These are phyloP conservation scores for Tuber umbilicatum DNA, from an alignment of 495 filamentous ascomycete species.

Conservation along the genomic window DNA sequence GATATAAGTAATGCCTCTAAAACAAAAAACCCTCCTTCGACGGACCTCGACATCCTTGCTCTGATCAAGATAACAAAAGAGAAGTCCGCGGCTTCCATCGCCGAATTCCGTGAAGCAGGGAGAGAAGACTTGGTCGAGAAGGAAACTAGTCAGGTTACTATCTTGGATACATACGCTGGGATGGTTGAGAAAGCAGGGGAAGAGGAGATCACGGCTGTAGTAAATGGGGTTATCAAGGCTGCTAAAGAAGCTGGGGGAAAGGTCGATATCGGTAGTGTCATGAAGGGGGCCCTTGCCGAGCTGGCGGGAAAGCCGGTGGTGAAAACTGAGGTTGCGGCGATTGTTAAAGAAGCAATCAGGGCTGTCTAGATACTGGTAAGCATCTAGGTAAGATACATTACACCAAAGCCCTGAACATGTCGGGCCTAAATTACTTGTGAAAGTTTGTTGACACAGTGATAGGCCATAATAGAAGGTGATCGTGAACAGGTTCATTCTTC, in stretches of 20 bases:
- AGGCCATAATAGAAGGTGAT: not conserved
- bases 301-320: conserved; percentile 33
- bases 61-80: conserved; percentile 49
- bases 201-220: conserved; percentile 44
- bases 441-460: not conserved
- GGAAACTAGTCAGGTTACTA: conserved; percentile 44
- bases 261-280: conserved; percentile 41
- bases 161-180: conserved; percentile 51
- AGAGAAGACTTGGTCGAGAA: conserved; percentile 53
- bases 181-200: conserved; percentile 45
- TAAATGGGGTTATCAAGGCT: conserved; percentile 44
- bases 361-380: conserved; percentile 9
- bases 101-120: conserved; percentile 49
- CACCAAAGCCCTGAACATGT: not conserved
- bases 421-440: not conserved
- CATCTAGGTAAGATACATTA: not conserved
- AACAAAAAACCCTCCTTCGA: conserved; percentile 50
- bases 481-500: not conserved
- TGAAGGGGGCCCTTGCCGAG: conserved; percentile 41
- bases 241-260: conserved; percentile 44
- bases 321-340: conserved; percentile 27
- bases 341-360: conserved; percentile 21
- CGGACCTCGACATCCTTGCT: conserved; percentile 52
- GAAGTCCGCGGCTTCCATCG: conserved; percentile 45
- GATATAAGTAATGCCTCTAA: conserved; percentile 55